A percentile compares a stretch with the other conserved stretches of the same genome.
phyloP scores from a whole-genome alignment of 1,284 basidiomycete genomes.

The Rhodotorula sp. region DNA sequence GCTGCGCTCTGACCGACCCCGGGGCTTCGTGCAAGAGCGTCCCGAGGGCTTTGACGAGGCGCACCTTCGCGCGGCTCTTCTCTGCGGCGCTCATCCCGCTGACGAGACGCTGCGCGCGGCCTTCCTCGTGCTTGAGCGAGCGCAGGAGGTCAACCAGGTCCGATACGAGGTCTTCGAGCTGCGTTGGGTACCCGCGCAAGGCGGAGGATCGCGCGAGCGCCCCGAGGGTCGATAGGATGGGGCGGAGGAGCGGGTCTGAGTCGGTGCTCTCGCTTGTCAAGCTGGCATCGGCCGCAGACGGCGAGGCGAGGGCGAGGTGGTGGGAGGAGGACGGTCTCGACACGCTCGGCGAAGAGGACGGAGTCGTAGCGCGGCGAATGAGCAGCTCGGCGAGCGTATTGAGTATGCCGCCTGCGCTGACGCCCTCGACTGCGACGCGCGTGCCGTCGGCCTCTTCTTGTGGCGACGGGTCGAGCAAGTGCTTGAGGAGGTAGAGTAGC shows the following conservation, averaged over 20 bases:
- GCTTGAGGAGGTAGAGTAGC: slow-evolving; percentile 78
- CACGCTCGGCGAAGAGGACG: background rate
- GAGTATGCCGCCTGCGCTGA: slow-evolving; percentile 9
- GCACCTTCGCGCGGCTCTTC: slow-evolving; percentile 70
- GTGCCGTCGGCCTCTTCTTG: background rate
- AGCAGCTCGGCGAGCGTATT: slow-evolving; percentile 26
- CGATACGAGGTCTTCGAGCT: slow-evolving; percentile 5
- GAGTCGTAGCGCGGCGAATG: slow-evolving; percentile 59
- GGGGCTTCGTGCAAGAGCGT: slow-evolving; percentile 61
- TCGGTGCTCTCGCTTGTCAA: background rate
- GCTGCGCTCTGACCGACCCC: too few species aligned
- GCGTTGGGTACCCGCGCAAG: background rate
- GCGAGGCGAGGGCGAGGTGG: too few species aligned
- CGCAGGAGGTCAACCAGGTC: slow-evolving; percentile 44
- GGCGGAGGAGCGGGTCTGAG: background rate
- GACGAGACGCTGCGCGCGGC: background rate
- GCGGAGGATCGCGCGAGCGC: background rate
- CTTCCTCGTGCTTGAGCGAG: slow-evolving; percentile 53
- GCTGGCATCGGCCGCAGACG: too few species aligned
- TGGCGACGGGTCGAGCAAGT: slow-evolving; percentile 56
- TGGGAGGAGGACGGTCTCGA: background rate
- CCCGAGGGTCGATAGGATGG: background rate
- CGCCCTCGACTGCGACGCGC: slow-evolving; percentile 6
- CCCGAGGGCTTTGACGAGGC: slow-evolving; percentile 68
- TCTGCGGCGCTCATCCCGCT: slow-evolving; percentile 56